Percentiles rank a stretch among this genome's conserved stretches.
phyloP scores from a whole-genome alignment of 768 basidiomycete genomes.

The Hericium alpestre region DNA sequence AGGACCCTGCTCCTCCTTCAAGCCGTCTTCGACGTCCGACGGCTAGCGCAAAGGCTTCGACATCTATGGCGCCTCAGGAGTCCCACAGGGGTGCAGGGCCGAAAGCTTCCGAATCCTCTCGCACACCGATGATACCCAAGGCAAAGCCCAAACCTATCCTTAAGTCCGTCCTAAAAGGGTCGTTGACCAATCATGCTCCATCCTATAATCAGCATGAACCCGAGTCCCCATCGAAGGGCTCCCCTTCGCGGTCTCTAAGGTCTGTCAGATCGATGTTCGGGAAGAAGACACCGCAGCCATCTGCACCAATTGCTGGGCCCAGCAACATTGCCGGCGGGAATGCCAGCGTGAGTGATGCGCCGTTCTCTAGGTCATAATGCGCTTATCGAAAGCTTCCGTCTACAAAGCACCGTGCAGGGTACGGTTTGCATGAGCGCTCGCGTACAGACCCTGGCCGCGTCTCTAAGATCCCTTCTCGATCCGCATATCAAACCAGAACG shows the following conservation, averaged over 20 bases:
- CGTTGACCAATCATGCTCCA: not conserved
- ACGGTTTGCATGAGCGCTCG: constrained; percentile 9
- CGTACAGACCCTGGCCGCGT: constrained; percentile 12
- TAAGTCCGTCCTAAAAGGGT: constrained; percentile 12
- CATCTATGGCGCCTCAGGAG: not conserved
- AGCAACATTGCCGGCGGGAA: not conserved
- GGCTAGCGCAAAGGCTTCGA: not conserved
- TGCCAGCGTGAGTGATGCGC: not conserved
- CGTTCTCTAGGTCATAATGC: not conserved
- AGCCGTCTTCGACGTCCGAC: constrained; percentile 4
- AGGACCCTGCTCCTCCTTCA: constrained; percentile 3
- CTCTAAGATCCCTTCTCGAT: constrained; percentile 9
- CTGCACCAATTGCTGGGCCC: not conserved
- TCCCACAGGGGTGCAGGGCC: not conserved
- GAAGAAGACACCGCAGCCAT: constrained; percentile 7
- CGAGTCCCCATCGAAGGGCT: constrained; percentile 8
- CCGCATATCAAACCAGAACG: constrained; percentile 1
- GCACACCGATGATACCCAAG: constrained; percentile 6
- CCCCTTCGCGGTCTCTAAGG: constrained; percentile 11
- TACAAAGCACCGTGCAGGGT: not conserved
- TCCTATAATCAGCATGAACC: not conserved
- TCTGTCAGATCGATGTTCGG: constrained; percentile 9
- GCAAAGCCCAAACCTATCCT: constrained; percentile 5
- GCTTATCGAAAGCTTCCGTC: not conserved
- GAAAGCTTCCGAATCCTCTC: constrained; percentile 2